Evolutionary conservation across 2,329 filamentous ascomycete genomes (phyloP), one percentile per base, ranked within the genome.

Genomic region (Exophiala alcalophila): DNA sequence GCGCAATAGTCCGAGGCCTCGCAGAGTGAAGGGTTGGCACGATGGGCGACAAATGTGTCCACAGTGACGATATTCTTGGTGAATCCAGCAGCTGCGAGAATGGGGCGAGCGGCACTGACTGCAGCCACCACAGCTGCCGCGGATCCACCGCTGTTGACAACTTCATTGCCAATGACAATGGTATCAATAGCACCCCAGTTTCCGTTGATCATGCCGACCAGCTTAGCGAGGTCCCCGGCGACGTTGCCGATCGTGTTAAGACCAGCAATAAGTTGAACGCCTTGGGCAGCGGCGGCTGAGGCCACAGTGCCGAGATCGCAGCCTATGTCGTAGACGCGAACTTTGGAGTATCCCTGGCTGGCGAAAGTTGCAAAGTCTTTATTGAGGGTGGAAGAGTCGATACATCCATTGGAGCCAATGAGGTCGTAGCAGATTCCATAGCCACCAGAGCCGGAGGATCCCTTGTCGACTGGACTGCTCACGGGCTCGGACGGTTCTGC

Each of bases 321-420:
- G 63, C 89, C 86, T 44, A 80, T 79, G 38, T 87, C 88, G 60
- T 94, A 94, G 59, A 86, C 76, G 36, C 89, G 84, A 40, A 94
- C 69, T 24, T 81, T 64, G 12, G 72, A 71, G 64, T 84, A 89
- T 10, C 65, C 62, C 15, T 65, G 61, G 10, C 67, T 68, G 19
- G 79, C 69, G 37, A 81, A 66, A 32, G 65, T 65, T 11, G 67
- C 65, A 54, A 92, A 77, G 57, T 94, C 87, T 14, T 66, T 60
- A 47, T 76, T 69, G 37, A 94, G 73, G 54, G 86, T 69, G 1
- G 69, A 65, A 39, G 73, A 67, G 4, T 74, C 69, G 63, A 91
- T 92, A 74, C 87, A 94, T 42, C 65, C 65, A 46, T 76, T 71
- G 30, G 56, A 61, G 38, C 69, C 71, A 63, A 80, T 82, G 10